phyloP scores from a whole-genome alignment of 768 basidiomycete species.

The Lactarius quietus region DNA sequence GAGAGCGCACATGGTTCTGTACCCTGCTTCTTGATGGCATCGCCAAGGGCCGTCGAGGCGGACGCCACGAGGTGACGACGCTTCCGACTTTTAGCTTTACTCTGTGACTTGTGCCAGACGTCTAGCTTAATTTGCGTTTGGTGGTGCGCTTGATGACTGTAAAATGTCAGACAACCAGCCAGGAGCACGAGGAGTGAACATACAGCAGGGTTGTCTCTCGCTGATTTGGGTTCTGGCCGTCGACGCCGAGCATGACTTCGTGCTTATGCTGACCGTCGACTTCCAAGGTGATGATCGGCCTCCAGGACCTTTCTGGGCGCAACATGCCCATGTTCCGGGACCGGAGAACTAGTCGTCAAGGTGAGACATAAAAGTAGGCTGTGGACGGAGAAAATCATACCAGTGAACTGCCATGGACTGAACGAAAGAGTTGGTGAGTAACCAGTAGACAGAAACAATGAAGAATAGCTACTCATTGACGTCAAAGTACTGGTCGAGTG shows the following conservation, averaged over 20 bases:
- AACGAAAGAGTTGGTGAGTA: neutral
- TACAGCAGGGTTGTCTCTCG: constrained; percentile 54
- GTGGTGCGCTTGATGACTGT: constrained; percentile 40
- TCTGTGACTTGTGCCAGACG: constrained; percentile 54
- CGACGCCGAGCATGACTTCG: constrained; percentile 58
- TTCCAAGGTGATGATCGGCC: constrained; percentile 59
- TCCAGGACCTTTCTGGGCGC: constrained; percentile 61
- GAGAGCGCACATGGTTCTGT: constrained; percentile 42
- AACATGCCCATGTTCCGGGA: constrained; percentile 40
- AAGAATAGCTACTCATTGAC: constrained; percentile 4
- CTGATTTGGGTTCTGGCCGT: constrained; percentile 69
- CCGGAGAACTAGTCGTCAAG: constrained; percentile 35
- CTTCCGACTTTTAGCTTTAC: constrained; percentile 56
- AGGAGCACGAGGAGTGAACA: constrained; percentile 28
- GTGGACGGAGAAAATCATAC: constrained; percentile 16
- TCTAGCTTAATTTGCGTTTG: constrained; percentile 49
- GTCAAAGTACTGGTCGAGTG: neutral
- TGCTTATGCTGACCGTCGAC: constrained; percentile 49
- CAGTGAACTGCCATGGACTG: constrained; percentile 33
- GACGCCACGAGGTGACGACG: constrained; percentile 54
- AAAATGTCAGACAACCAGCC: neutral
- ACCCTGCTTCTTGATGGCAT: constrained; percentile 49
- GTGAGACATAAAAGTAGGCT: neutral
- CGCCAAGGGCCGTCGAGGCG: constrained; percentile 48
- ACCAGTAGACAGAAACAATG: neutral